Evolutionary conservation across 495 filamentous ascomycete species (phyloP).

Genomic region (Hypoxylon cercidicola): DNA sequence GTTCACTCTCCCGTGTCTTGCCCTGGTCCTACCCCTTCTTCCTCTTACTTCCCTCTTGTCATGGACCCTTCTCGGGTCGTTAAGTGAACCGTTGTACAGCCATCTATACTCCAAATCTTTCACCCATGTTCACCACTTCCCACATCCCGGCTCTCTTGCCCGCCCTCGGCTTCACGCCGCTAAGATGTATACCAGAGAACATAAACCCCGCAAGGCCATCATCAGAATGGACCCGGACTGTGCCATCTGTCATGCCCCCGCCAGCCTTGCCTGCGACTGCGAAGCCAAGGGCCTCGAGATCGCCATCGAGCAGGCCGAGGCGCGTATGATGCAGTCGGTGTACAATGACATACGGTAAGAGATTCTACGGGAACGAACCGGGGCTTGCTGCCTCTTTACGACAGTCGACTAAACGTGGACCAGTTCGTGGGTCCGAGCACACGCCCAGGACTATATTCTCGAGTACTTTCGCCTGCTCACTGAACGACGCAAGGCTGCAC

Average conservation of each 20-base stretch:
- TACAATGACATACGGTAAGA: conserved; percentile 72
- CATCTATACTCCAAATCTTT: conserved; percentile 26
- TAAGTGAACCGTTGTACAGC: conserved; percentile 47
- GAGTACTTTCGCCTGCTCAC: conserved; percentile 71
- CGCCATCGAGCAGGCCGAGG: conserved; percentile 72
- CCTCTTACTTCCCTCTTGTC: conserved; percentile 39
- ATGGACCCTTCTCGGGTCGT: conserved; percentile 50
- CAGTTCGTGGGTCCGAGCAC: conserved; percentile 75
- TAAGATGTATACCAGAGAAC: conserved; percentile 64
- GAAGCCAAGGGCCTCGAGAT: conserved; percentile 74
- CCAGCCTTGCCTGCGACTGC: conserved; percentile 71
- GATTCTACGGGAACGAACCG: background rate
- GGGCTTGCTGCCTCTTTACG: conserved; percentile 20
- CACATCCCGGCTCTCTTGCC: conserved; percentile 42
- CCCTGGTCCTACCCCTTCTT: conserved; percentile 43
- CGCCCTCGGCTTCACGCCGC: conserved; percentile 48
- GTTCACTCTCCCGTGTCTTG: conserved; percentile 46
- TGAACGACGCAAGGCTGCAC: conserved; percentile 66
- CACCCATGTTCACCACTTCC: conserved; percentile 45
- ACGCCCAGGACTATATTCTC: conserved; percentile 75
- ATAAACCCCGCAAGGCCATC: conserved; percentile 58
- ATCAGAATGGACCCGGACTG: conserved; percentile 75
- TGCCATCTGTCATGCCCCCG: conserved; percentile 74
- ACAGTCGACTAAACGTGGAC: conserved; percentile 38
- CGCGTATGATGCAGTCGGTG: conserved; percentile 69